Percentiles rank a stretch among this genome's conserved stretches.
These are phyloP conservation scores for Penicillium sp. DNA, from an alignment of 2,329 filamentous ascomycete species.

Conservation along the genomic window DNA sequence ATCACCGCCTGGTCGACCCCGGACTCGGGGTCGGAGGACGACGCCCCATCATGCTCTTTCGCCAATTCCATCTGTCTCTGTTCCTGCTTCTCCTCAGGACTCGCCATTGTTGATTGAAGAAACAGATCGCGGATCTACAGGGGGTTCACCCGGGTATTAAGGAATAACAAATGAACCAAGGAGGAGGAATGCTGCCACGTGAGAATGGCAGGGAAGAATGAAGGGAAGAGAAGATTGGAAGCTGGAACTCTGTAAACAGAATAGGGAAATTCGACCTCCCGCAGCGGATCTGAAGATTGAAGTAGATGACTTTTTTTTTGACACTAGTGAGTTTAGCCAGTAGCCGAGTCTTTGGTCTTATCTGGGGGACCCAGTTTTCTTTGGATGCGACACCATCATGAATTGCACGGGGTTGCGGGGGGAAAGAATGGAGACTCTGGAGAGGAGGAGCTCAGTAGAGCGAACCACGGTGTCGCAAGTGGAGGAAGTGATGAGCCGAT, in stretches of 20 bases:
- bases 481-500: not conserved
- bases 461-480: not conserved
- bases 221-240: not conserved
- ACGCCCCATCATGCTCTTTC: conserved; percentile 34
- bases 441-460: not conserved
- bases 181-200: conserved; percentile 9
- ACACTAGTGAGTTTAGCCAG: not conserved
- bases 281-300: not conserved
- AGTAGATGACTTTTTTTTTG: not conserved
- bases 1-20: conserved; percentile 22
- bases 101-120: conserved; percentile 12
- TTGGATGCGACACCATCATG: conserved; percentile 3
- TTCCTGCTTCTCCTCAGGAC: conserved; percentile 15
- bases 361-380: conserved; percentile 5
- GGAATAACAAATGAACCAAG: conserved; percentile 7
- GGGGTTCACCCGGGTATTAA: not conserved
- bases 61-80: conserved; percentile 13
- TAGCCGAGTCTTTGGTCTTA: conserved; percentile 13
- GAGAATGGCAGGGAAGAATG: conserved; percentile 5
- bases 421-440: conserved; percentile 8
- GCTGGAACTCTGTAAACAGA: not conserved
- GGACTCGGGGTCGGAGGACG: conserved; percentile 27
- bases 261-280: not conserved
- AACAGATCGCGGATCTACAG: not conserved
- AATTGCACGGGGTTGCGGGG: conserved; percentile 1